Conservation (phyloP, 192 early-diverging fungal species). For the Rhizophagus clarus region DNA sequence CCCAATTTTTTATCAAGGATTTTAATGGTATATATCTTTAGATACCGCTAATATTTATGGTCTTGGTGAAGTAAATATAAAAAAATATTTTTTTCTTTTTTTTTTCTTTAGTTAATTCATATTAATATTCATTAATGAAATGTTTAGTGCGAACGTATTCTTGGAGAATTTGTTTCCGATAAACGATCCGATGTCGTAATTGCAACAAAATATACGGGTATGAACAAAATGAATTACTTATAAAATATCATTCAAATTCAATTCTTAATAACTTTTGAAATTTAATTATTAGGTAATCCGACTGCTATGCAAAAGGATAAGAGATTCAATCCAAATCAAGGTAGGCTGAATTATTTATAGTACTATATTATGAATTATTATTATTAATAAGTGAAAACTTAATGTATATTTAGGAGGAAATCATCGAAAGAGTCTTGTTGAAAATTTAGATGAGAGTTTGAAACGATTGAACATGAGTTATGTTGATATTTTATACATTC, state of each 20-base stretch:
- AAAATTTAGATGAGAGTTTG: constrained; percentile 46
- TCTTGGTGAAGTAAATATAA: neutral
- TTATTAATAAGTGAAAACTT: too few species aligned
- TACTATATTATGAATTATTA: neutral
- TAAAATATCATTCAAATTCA: too few species aligned
- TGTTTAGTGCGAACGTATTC: constrained; percentile 37
- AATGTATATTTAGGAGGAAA: constrained; percentile 24
- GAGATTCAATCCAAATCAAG: neutral
- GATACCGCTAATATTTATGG: neutral
- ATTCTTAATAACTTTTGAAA: neutral
- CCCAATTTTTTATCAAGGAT: neutral
- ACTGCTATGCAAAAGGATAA: too few species aligned
- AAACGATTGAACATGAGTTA: constrained; percentile 40
- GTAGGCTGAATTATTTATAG: neutral
- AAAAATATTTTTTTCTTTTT: neutral
- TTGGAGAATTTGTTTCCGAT: constrained; percentile 46
- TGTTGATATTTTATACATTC: constrained; percentile 37
- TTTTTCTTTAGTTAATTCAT: neutral
- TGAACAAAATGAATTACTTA: neutral
- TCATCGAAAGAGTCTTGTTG: constrained; percentile 32
- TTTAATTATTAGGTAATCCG: neutral
- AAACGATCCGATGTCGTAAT: constrained; percentile 52
- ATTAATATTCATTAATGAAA: neutral
- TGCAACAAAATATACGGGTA: constrained; percentile 45
- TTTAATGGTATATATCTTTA: neutral